phyloP scores from a whole-genome alignment of 345 rosid species.

The Physaria fendleri region DNA sequence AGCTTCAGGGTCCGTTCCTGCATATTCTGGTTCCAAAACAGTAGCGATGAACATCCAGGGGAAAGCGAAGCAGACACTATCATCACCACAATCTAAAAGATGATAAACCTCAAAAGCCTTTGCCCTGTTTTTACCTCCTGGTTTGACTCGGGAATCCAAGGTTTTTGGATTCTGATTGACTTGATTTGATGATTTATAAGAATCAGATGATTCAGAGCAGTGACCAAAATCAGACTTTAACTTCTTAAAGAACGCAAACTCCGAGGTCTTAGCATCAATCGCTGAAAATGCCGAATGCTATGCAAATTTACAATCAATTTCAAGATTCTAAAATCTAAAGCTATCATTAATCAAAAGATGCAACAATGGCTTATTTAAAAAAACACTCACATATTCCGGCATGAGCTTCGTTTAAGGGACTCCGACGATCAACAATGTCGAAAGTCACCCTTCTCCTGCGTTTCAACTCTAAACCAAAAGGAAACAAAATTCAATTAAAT shows the following conservation, averaged over 20 bases:
- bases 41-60: neutral
- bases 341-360: neutral
- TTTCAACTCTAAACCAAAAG: slow-evolving; percentile 28
- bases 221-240: slow-evolving; percentile 39
- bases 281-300: slow-evolving; percentile 30
- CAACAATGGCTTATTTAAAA: neutral
- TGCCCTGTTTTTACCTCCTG: slow-evolving; percentile 25
- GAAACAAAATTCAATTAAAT: neutral
- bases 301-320: neutral
- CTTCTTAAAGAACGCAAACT: slow-evolving; percentile 69
- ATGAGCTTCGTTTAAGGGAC: slow-evolving; percentile 11
- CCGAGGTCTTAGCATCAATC: slow-evolving; percentile 61
- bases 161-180: slow-evolving; percentile 12
- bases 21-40: slow-evolving; percentile 8
- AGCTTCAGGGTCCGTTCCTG: slow-evolving; percentile 26
- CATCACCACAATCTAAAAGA: neutral
- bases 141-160: slow-evolving; percentile 12
- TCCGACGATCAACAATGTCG: slow-evolving; percentile 24
- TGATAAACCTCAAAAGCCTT: neutral
- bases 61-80: neutral
- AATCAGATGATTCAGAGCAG: slow-evolving; percentile 10
- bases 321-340: neutral
- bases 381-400: slow-evolving; percentile 11
- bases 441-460: slow-evolving; percentile 34
- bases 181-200: slow-evolving; percentile 5